Evolutionary conservation across 2,329 filamentous ascomycete species (phyloP).

Genomic region (Cadophora malorum): DNA sequence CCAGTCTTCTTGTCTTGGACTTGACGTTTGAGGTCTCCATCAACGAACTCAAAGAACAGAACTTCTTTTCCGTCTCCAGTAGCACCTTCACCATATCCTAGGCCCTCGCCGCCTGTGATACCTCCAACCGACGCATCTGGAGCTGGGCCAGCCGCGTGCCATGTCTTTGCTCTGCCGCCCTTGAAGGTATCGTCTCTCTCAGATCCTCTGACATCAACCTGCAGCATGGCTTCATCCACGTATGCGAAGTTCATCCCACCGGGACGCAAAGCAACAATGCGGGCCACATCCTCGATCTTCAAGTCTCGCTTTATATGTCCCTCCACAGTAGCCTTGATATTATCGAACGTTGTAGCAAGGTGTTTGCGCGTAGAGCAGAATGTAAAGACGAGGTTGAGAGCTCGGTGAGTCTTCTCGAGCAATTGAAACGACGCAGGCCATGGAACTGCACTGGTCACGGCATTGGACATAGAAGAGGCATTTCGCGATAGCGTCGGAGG

Average conservation of each 20-base stretch:
- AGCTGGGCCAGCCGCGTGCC: constrained; percentile 56
- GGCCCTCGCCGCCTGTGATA: constrained; percentile 55
- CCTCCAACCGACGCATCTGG: constrained; percentile 64
- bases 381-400: constrained; percentile 90
- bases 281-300: constrained; percentile 78
- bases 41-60: constrained; percentile 89
- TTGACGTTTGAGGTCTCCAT: constrained; percentile 87
- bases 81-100: constrained; percentile 45
- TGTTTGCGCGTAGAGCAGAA: constrained; percentile 95
- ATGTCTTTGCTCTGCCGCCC: constrained; percentile 58
- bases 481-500: constrained; percentile 36
- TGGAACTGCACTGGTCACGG: constrained; percentile 38
- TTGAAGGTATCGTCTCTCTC: constrained; percentile 70
- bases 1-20: constrained; percentile 75
- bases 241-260: constrained; percentile 83
- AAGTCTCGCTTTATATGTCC: constrained; percentile 77
- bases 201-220: constrained; percentile 77
- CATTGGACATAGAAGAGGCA: constrained; percentile 37
- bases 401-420: constrained; percentile 78
- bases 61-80: constrained; percentile 65
- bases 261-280: constrained; percentile 79
- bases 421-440: constrained; percentile 81
- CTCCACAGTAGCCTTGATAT: constrained; percentile 84
- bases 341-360: constrained; percentile 89
- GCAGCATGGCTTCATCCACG: constrained; percentile 82